Evolutionary conservation across 306 rosid genomes (phyloP), one percentile per base, ranked within the genome.

Genomic region (Vicia sativa): DNA sequence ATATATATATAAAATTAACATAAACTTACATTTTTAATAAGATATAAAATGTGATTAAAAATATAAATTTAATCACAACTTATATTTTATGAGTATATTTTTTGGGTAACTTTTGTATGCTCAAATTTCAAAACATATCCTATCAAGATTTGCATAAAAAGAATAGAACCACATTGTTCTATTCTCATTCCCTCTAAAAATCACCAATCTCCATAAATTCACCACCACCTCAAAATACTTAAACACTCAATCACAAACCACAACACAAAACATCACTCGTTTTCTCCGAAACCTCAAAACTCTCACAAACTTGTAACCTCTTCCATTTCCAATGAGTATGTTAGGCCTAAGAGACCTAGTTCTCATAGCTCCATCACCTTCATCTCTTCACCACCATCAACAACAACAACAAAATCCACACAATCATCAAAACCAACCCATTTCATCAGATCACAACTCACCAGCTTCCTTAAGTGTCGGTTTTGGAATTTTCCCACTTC

Each of bases 271-370:
- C n/a, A n/a, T n/a, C n/a, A 19, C 6, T 18, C 10, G 4, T 37
- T 14, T 19, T 37, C 62, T 10, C 9, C 43, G 11, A 43, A 48
- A 53, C 18, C 65, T 26, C 67, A 42, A 71, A 42, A 38, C 9
- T 5, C 45, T 37, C 52, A 62, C 35, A 13, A 62, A n/a, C 18
- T 66, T 45, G 6, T 11, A n/a, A 48, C 19, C 9, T 55, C 52
- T 71, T 66, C 54, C 53, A 16, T 50, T 70, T 70, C 58, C 60
- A 19, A 60, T 60, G 85, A 81, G 50, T 71, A 87, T 87, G 96
- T 73, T 90, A 84, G 96, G 96, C 73, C 83, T 90, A 1, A 73
- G 95, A 78, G 96, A 90, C 78, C 81, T 90, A 4, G 79, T 90
- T 54, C 80, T 90, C 71, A 74, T 90, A 55, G 84, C 91, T 46